Percentiles rank a stretch among this genome's conserved stretches.
Evolutionary conservation across 2,329 filamentous ascomycete genomes (phyloP).

Genomic region (Annulohypoxylon truncatum): DNA sequence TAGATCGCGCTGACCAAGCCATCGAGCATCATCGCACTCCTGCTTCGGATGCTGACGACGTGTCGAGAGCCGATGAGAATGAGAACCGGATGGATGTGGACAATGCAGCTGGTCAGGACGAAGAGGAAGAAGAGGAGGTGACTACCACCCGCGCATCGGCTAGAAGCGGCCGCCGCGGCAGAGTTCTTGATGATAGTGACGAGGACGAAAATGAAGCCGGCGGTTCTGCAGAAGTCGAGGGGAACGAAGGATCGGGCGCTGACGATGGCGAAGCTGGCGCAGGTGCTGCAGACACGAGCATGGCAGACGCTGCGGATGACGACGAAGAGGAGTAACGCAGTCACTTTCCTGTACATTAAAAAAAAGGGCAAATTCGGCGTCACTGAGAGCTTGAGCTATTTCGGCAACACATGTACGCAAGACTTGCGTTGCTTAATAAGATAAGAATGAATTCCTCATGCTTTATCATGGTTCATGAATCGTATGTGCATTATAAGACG

Average conservation of each 20-base stretch:
- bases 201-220: slow-evolving; percentile 61
- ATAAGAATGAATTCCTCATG: slow-evolving; percentile 2
- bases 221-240: slow-evolving; percentile 30
- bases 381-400: neutral
- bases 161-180: slow-evolving; percentile 62
- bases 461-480: neutral
- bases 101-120: slow-evolving; percentile 55
- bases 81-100: slow-evolving; percentile 67
- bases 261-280: slow-evolving; percentile 39
- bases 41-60: slow-evolving; percentile 49
- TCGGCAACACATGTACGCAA: neutral
- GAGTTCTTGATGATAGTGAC: slow-evolving; percentile 65
- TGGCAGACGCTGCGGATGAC: slow-evolving; percentile 51
- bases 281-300: slow-evolving; percentile 49
- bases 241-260: slow-evolving; percentile 31
- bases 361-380: slow-evolving; percentile 3
- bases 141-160: slow-evolving; percentile 53
- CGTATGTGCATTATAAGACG: neutral
- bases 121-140: slow-evolving; percentile 63
- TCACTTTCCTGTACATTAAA: slow-evolving; percentile 34
- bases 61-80: slow-evolving; percentile 42
- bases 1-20: slow-evolving; percentile 60
- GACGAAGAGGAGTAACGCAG: slow-evolving; percentile 46
- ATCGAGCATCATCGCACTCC: slow-evolving; percentile 50
- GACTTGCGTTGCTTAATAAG: slow-evolving; percentile 8